Conservation (phyloP, 2,329 filamentous ascomycete genomes). For the Calonectria montana region DNA sequence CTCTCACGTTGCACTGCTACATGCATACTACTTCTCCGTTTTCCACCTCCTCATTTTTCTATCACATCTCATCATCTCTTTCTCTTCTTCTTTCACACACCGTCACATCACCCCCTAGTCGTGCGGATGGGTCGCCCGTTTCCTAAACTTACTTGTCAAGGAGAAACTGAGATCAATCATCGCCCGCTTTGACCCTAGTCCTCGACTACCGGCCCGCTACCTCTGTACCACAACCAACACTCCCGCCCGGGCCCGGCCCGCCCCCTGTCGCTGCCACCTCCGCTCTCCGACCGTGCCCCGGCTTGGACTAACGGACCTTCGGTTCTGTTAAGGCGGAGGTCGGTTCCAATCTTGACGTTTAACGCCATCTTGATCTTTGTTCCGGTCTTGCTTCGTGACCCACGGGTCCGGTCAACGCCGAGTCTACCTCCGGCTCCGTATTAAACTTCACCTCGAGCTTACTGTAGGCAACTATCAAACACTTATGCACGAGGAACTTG, state of each 20-base stretch:
- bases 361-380: not conserved
- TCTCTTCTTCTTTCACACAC: not conserved
- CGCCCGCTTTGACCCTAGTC: constrained; percentile 15
- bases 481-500: not conserved
- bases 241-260: constrained; percentile 16
- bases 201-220: constrained; percentile 13
- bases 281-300: constrained; percentile 22
- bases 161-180: constrained; percentile 7
- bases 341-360: constrained; percentile 21
- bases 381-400: not conserved
- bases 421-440: not conserved
- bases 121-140: constrained; percentile 12
- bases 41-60: not conserved
- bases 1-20: not conserved
- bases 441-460: not conserved
- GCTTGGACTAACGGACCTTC: constrained; percentile 20
- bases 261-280: constrained; percentile 23
- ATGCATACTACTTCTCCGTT: not conserved
- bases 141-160: not conserved
- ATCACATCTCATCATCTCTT: not conserved
- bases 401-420: not conserved
- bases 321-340: constrained; percentile 20
- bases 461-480: not conserved
- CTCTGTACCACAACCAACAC: constrained; percentile 10
- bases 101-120: constrained; percentile 1